phyloP scores from a whole-genome alignment of 768 basidiomycete genomes.

The Suillus subalutaceus region DNA sequence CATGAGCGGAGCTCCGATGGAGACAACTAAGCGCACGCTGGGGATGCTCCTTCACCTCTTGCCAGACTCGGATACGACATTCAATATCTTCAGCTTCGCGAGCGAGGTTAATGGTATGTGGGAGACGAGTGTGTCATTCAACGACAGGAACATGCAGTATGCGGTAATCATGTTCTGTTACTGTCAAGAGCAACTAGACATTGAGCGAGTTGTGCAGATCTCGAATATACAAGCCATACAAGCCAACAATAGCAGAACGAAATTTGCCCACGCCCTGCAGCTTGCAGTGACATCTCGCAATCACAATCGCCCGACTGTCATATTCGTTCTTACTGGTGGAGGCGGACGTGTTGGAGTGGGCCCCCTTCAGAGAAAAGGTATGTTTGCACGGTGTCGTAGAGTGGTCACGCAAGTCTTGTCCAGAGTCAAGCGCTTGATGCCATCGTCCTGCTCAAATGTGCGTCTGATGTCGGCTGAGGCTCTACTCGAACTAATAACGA shows the following conservation, averaged over 20 bases:
- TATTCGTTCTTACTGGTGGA: slow-evolving; percentile 66
- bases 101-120: slow-evolving; percentile 33
- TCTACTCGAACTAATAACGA: not conserved
- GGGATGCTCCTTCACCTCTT: slow-evolving; percentile 51
- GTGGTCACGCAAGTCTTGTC: not conserved
- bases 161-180: slow-evolving; percentile 36
- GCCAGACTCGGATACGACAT: slow-evolving; percentile 41
- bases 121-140: slow-evolving; percentile 37
- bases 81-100: slow-evolving; percentile 65
- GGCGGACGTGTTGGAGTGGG: slow-evolving; percentile 30
- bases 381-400: not conserved
- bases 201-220: slow-evolving; percentile 32
- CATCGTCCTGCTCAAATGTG: slow-evolving; percentile 9
- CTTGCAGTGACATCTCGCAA: slow-evolving; percentile 40
- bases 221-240: slow-evolving; percentile 41
- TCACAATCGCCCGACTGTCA: slow-evolving; percentile 41
- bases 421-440: not conserved
- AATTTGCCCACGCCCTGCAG: slow-evolving; percentile 45
- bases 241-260: slow-evolving; percentile 52
- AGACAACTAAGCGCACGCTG: slow-evolving; percentile 50
- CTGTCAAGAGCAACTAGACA: slow-evolving; percentile 13
- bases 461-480: not conserved
- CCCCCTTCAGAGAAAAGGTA: not conserved
- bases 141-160: slow-evolving; percentile 29
- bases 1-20: slow-evolving; percentile 47